Evolutionary conservation across 129 eudicot species (phyloP), one percentile per base, ranked within the genome.

Genomic region (Silybum marianum): DNA sequence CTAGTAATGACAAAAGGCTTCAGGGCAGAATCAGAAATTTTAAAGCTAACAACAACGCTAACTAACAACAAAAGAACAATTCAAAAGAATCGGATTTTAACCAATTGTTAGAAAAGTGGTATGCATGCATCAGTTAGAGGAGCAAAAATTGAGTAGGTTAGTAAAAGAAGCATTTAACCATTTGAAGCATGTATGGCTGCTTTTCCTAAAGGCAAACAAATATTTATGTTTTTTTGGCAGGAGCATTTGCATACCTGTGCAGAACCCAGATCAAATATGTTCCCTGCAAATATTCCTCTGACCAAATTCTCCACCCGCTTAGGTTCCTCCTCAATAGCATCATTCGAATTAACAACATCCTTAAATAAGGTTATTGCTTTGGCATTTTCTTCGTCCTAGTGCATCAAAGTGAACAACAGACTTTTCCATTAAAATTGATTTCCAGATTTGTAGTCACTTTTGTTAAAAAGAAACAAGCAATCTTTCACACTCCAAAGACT

Each of bases 261-360:
- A 65, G 99, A 96, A 79, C 99, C 99, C 81, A 96, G 97, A 83
- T 96, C 99, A 91, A 95, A 96, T 76, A 96, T 86, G 83, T 96
- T 96, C 68, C 99, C 99, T 28, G 99, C 99, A 86, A 96, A 91
- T 80, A 96, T 90, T 62, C 99, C 99, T 86, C 98, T 91, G 80
- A 96, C 79, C 91, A 96, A 85, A 90, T 96, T 96, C 88, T 96
- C 97, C 14, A 91, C 82, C 69, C 96, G 97, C 73, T 90, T 87
- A 34, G 85, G 83, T 83, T 90, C 92, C 65, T 96, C 97, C 84
- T 93, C 90, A 75, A 96, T 93, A 48, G 95, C 88, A 88, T 96
- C 98, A 87, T 87, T 93, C 76, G 88, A 87, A 58, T 75, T 74
- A 75, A 96, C 93, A 72, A 96, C 99, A 65, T 87, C 89, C 79